Conservation (phyloP, 345 rosid species). For the Anastatica hierochuntica region DNA sequence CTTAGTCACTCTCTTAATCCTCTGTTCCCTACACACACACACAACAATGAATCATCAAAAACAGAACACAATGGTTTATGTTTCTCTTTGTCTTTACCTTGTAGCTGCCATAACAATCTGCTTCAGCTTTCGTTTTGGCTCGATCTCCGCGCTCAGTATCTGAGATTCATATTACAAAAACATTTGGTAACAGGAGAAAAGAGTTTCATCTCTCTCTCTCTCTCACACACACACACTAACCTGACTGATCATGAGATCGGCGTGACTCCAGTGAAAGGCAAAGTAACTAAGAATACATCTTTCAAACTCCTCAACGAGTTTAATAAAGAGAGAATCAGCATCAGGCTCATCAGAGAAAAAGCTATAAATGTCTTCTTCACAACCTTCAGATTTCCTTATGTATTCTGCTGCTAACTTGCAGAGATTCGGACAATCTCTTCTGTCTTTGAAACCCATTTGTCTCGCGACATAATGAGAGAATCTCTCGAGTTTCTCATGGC, state of each 20-base stretch:
- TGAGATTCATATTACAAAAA: constrained; percentile 15
- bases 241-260: constrained; percentile 69
- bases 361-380: constrained; percentile 63
- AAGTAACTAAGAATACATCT: constrained; percentile 88
- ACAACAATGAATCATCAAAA: neutral
- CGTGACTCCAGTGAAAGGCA: constrained; percentile 77
- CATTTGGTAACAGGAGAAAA: neutral
- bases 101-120: constrained; percentile 83
- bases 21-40: constrained; percentile 46
- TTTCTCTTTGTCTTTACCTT: constrained; percentile 33
- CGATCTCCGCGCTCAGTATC: constrained; percentile 57
- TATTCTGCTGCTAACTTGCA: constrained; percentile 86
- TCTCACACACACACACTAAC: constrained; percentile 22
- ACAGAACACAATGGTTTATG: neutral
- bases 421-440: constrained; percentile 64
- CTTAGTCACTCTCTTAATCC: constrained; percentile 76
- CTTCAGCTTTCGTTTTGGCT: constrained; percentile 64
- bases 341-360: constrained; percentile 48
- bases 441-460: constrained; percentile 77
- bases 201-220: neutral
- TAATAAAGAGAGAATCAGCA: constrained; percentile 64
- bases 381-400: constrained; percentile 50
- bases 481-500: constrained; percentile 56
- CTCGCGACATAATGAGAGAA: constrained; percentile 89
- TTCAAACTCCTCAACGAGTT: constrained; percentile 88